These are phyloP conservation scores for Geoglossum glabrum DNA, from an alignment of 495 filamentous ascomycete species.

Conservation along the genomic window DNA sequence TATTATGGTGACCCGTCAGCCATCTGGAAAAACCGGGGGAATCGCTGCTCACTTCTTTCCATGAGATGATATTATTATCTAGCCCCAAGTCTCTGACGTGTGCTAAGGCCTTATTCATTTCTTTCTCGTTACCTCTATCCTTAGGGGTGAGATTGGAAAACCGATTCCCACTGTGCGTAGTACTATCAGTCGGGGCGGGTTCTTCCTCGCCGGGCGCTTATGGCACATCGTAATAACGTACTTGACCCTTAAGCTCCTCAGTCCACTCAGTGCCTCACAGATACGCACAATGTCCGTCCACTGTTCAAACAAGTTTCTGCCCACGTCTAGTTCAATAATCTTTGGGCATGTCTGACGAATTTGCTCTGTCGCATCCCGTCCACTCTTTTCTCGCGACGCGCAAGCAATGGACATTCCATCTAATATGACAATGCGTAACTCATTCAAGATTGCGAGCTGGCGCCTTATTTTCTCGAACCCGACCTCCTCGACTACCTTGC, in stretches of 20 bases:
- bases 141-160: constrained; percentile 30
- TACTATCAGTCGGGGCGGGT: not conserved
- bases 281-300: constrained; percentile 47
- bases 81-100: constrained; percentile 49
- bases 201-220: not conserved
- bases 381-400: constrained; percentile 17
- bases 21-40: too few species aligned
- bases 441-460: constrained; percentile 54
- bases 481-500: constrained; percentile 83
- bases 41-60: constrained; percentile 53
- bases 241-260: constrained; percentile 53
- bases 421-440: constrained; percentile 61
- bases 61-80: constrained; percentile 48
- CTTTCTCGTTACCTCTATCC: constrained; percentile 15
- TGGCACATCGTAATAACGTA: constrained; percentile 21
- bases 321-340: constrained; percentile 68
- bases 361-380: constrained; percentile 15
- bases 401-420: constrained; percentile 47
- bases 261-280: constrained; percentile 37
- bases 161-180: constrained; percentile 46
- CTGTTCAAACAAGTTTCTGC: constrained; percentile 56
- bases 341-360: constrained; percentile 35
- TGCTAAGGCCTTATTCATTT: constrained; percentile 25
- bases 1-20: not conserved
- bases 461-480: constrained; percentile 84